phyloP scores from a whole-genome alignment of 1,284 basidiomycete species.

The Ustilago sp. region DNA sequence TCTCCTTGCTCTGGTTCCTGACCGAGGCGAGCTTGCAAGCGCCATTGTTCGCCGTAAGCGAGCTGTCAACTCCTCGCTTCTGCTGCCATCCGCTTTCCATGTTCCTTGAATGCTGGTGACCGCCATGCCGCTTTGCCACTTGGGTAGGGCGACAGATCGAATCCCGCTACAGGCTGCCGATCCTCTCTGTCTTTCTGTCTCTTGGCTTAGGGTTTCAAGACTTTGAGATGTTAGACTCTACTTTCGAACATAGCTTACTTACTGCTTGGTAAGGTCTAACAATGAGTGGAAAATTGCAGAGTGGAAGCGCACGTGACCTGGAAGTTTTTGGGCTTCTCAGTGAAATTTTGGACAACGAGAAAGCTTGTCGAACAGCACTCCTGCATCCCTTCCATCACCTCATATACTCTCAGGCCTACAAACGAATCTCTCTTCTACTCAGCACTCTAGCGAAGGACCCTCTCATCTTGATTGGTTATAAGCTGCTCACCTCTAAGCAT shows the following conservation, averaged over 20 bases:
- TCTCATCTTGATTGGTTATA: too few relatives aligned
- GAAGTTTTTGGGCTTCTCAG: constrained; percentile 5
- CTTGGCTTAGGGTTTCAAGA: too few relatives aligned
- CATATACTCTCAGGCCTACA: too few relatives aligned
- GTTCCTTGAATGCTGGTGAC: not conserved
- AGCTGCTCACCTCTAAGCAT: not conserved
- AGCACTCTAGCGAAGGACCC: too few relatives aligned
- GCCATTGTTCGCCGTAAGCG: constrained; percentile 34
- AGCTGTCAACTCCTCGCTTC: constrained; percentile 29
- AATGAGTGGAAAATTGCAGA: not conserved
- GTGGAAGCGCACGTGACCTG: constrained; percentile 14
- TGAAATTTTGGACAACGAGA: constrained; percentile 14
- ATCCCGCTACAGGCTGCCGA: too few relatives aligned
- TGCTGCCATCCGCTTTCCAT: not conserved
- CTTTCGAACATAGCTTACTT: too few relatives aligned
- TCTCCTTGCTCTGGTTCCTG: not conserved
- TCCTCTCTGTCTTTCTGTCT: too few relatives aligned
- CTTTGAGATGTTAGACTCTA: too few relatives aligned
- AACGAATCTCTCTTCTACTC: too few relatives aligned
- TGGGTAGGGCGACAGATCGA: too few relatives aligned
- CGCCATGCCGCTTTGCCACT: too few relatives aligned
- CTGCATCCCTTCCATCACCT: too few relatives aligned
- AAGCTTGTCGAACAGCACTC: constrained; percentile 1
- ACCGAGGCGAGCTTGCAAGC: not conserved
- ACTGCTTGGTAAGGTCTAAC: not conserved